These are phyloP conservation scores for Solanum dulcamara DNA, from an alignment of 257 asterid genomes.

Conservation along the genomic window DNA sequence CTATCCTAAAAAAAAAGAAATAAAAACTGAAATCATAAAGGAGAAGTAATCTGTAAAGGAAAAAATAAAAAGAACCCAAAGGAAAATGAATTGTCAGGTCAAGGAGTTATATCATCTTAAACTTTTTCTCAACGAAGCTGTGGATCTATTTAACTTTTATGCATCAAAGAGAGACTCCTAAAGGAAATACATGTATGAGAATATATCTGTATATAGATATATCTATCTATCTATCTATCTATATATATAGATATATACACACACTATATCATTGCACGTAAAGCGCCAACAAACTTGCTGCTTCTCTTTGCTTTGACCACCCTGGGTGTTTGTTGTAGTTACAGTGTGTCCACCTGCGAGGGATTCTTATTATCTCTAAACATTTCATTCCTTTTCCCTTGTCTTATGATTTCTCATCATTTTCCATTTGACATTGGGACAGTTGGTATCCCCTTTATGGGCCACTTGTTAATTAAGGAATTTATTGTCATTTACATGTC, in stretches of 20 bases:
- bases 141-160: background rate
- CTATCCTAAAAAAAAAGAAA: no score
- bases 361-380: background rate
- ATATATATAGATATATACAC: no score
- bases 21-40: background rate
- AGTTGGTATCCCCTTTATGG: background rate
- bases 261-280: background rate
- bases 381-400: background rate
- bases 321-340: background rate
- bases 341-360: background rate
- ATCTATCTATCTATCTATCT: no score
- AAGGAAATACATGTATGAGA: background rate
- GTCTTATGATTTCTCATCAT: background rate
- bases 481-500: conserved; percentile 2
- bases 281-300: background rate
- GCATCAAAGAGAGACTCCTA: background rate
- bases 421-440: background rate
- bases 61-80: background rate
- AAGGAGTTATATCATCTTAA: background rate
- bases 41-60: background rate
- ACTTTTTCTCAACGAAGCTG: background rate
- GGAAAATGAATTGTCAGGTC: background rate
- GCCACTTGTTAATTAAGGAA: background rate
- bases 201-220: no score
- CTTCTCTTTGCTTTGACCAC: background rate